Conservation (phyloP, 305 asterid species). For the Fraxinus greggii region DNA sequence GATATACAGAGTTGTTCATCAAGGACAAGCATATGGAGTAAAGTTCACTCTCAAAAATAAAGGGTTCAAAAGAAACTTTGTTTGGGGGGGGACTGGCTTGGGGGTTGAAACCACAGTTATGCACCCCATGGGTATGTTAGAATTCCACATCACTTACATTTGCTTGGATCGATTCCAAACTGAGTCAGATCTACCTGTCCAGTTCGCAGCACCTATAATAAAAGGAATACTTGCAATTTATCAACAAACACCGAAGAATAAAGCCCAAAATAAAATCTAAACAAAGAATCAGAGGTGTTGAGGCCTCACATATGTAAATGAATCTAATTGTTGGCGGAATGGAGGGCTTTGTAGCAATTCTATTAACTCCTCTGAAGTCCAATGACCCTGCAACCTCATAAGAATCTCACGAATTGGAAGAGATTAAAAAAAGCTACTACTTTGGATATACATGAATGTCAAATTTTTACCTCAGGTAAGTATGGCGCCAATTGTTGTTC, state of each 20-base stretch:
- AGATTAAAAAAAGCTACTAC: conserved; percentile 13
- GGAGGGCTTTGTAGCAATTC: conserved; percentile 92
- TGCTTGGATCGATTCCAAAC: conserved; percentile 86
- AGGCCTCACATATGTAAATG: conserved; percentile 81
- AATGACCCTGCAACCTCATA: conserved; percentile 56
- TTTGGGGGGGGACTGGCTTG: background rate
- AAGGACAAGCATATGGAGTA: background rate
- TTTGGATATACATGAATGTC: conserved; percentile 13
- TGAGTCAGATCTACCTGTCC: conserved; percentile 89
- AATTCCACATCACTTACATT: conserved; percentile 50
- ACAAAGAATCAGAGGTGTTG: conserved; percentile 2
- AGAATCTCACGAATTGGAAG: conserved; percentile 17
- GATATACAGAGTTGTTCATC: background rate
- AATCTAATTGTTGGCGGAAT: conserved; percentile 90
- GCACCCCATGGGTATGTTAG: background rate
- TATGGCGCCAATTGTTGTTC: conserved; percentile 66
- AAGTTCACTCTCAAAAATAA: background rate
- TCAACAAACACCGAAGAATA: conserved; percentile 7
- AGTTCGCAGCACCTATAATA: conserved; percentile 75
- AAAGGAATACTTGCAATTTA: conserved; percentile 22
- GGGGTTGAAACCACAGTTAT: background rate
- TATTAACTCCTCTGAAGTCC: conserved; percentile 75
- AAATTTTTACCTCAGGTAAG: conserved; percentile 71
- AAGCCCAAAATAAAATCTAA: background rate
- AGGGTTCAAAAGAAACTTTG: background rate